These are phyloP conservation scores for Geoglossum cookeanum DNA, from an alignment of 2,329 filamentous ascomycete genomes.

Conservation along the genomic window DNA sequence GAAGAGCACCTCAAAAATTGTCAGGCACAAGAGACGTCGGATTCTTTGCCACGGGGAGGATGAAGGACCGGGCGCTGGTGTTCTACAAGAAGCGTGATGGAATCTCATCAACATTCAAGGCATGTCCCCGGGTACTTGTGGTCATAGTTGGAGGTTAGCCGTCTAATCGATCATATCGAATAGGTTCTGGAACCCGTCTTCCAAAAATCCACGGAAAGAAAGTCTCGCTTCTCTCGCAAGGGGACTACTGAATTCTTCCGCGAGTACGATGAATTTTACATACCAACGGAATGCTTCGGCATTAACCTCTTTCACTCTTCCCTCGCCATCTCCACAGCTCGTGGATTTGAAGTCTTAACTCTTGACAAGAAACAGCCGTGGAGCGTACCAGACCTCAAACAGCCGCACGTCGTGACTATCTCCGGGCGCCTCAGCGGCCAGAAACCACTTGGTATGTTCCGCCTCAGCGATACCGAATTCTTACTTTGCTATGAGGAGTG, in stretches of 20 bases:
- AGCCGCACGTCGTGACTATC: conserved; percentile 65
- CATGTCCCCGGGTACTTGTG: conserved; percentile 9
- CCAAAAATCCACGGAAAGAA: conserved; percentile 78
- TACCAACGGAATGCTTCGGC: conserved; percentile 83
- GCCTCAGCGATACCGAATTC: conserved; percentile 81
- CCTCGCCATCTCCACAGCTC: conserved; percentile 75
- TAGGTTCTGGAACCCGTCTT: conserved; percentile 85
- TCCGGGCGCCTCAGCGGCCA: conserved; percentile 66
- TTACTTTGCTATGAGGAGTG: conserved; percentile 88
- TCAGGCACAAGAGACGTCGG: conserved; percentile 77
- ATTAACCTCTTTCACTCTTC: conserved; percentile 94
- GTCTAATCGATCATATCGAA: background rate
- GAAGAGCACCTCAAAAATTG: conserved; percentile 79
- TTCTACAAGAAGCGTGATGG: conserved; percentile 96
- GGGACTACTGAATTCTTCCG: conserved; percentile 89
- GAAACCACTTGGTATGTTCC: conserved; percentile 86
- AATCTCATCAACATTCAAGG: conserved; percentile 77
- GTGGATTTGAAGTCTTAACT: conserved; percentile 89
- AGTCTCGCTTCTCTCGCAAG: conserved; percentile 45
- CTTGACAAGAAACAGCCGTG: conserved; percentile 93
- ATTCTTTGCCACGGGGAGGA: conserved; percentile 87
- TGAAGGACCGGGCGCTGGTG: conserved; percentile 89
- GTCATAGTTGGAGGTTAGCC: background rate
- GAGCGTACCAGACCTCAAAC: conserved; percentile 74
- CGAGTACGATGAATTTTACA: conserved; percentile 97